These are phyloP conservation scores for Acanthamoeba healyi DNA, from an alignment of 208 protist species.

Conservation along the genomic window DNA sequence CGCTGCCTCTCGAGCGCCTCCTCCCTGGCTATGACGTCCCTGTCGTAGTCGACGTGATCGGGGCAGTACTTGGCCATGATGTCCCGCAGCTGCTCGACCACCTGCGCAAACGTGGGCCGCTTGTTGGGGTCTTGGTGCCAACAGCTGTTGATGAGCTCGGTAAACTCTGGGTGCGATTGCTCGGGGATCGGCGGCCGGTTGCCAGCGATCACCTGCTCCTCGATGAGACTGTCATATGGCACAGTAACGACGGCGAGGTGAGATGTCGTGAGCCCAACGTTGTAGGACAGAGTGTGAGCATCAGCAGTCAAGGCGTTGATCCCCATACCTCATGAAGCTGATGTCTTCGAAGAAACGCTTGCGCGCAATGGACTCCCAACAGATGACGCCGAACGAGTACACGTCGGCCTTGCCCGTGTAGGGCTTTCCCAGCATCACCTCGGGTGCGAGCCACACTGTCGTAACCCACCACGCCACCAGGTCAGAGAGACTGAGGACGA, in stretches of 20 bases:
- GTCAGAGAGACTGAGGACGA: too few relatives aligned
- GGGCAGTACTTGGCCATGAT: slow-evolving; percentile 26
- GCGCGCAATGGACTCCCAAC: slow-evolving; percentile 33
- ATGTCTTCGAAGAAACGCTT: slow-evolving; percentile 80
- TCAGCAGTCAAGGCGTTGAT: too few relatives aligned
- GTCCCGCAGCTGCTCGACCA: background rate
- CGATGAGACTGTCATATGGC: slow-evolving; percentile 56
- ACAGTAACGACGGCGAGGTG: too few relatives aligned
- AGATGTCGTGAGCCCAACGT: too few relatives aligned
- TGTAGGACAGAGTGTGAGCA: too few relatives aligned
- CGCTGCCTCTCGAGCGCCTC: slow-evolving; percentile 5
- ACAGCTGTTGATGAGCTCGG: slow-evolving; percentile 74
- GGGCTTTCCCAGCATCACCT: slow-evolving; percentile 66
- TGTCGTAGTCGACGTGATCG: slow-evolving; percentile 24
- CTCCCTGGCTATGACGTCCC: background rate
- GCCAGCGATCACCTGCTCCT: slow-evolving; percentile 79
- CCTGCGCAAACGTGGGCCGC: background rate
- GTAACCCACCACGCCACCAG: too few relatives aligned
- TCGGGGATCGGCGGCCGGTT: slow-evolving; percentile 76
- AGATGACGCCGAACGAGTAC: slow-evolving; percentile 74
- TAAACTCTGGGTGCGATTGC: slow-evolving; percentile 22
- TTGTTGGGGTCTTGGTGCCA: slow-evolving; percentile 72
- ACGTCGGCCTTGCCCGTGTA: slow-evolving; percentile 75
- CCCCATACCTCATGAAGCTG: slow-evolving; percentile 79
- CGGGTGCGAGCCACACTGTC: slow-evolving; percentile 66